Evolutionary conservation across 2,329 filamentous ascomycete species (phyloP).

Genomic region (Fusarium xyrophilum): DNA sequence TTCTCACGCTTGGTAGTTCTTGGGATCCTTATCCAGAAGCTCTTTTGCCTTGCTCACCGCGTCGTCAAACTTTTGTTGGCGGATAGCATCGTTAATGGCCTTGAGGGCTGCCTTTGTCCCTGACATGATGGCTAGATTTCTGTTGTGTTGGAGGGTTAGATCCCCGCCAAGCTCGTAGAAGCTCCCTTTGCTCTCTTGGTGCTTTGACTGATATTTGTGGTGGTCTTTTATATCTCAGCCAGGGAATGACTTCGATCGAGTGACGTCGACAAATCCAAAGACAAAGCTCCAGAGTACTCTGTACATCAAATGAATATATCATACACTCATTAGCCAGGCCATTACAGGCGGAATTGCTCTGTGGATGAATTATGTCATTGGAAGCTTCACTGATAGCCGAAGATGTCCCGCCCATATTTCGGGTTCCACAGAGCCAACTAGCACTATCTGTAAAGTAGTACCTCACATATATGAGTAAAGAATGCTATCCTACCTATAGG

Average conservation of each 20-base stretch:
- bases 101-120: slow-evolving; percentile 77
- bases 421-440: background rate
- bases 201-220: background rate
- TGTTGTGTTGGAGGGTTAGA: slow-evolving; percentile 17
- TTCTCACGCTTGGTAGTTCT: slow-evolving; percentile 80
- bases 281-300: background rate
- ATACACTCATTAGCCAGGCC: slow-evolving; percentile 6
- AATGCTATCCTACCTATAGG: no score
- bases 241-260: background rate
- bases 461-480: background rate
- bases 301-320: slow-evolving; percentile 8
- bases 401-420: slow-evolving; percentile 4
- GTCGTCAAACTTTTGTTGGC: slow-evolving; percentile 79
- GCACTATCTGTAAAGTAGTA: background rate
- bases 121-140: slow-evolving; percentile 52
- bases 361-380: slow-evolving; percentile 30
- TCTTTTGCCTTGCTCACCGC: slow-evolving; percentile 73
- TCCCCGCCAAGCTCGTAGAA: slow-evolving; percentile 29
- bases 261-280: background rate
- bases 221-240: background rate
- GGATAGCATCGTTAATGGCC: slow-evolving; percentile 78
- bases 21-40: slow-evolving; percentile 73
- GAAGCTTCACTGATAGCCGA: slow-evolving; percentile 9
- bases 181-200: background rate
- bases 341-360: slow-evolving; percentile 9